These are phyloP conservation scores for Arthrinium puccinioides DNA, from an alignment of 2,329 filamentous ascomycete genomes.

Conservation along the genomic window DNA sequence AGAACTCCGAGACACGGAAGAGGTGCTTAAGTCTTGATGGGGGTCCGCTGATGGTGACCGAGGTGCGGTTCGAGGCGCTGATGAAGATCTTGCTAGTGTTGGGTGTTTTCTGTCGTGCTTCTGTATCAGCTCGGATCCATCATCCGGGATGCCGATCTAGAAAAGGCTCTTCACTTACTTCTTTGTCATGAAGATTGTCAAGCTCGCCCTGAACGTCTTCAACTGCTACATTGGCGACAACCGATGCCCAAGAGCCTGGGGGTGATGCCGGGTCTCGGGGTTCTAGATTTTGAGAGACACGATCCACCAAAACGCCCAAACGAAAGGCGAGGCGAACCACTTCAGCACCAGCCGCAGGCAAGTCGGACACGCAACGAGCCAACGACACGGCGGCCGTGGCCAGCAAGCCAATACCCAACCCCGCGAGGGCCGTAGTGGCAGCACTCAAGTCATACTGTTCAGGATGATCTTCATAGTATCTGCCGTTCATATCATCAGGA, in stretches of 20 bases:
- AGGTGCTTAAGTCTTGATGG: not conserved
- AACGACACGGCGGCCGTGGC: slow-evolving; percentile 33
- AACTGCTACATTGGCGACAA: slow-evolving; percentile 24
- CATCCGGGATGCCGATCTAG: too few relatives aligned
- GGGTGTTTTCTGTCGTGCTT: not conserved
- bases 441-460: slow-evolving; percentile 14
- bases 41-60: not conserved
- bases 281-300: slow-evolving; percentile 34
- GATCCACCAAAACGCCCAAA: slow-evolving; percentile 34
- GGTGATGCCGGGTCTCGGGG: slow-evolving; percentile 12
- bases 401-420: slow-evolving; percentile 37
- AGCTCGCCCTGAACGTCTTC: slow-evolving; percentile 29
- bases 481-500: slow-evolving; percentile 5
- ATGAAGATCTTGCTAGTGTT: not conserved
- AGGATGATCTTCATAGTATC: slow-evolving; percentile 21
- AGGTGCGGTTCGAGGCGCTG: not conserved
- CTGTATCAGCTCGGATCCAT: too few relatives aligned
- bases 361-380: slow-evolving; percentile 27
- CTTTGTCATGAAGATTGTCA: slow-evolving; percentile 19
- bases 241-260: slow-evolving; percentile 30
- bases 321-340: slow-evolving; percentile 36
- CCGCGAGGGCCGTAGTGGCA: slow-evolving; percentile 24
- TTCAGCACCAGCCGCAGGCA: slow-evolving; percentile 32
- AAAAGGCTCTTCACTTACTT: not conserved
- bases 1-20: slow-evolving; percentile 19